phyloP scores from a whole-genome alignment of 1,284 basidiomycete genomes.

The Pseudozyma hubeiensis region DNA sequence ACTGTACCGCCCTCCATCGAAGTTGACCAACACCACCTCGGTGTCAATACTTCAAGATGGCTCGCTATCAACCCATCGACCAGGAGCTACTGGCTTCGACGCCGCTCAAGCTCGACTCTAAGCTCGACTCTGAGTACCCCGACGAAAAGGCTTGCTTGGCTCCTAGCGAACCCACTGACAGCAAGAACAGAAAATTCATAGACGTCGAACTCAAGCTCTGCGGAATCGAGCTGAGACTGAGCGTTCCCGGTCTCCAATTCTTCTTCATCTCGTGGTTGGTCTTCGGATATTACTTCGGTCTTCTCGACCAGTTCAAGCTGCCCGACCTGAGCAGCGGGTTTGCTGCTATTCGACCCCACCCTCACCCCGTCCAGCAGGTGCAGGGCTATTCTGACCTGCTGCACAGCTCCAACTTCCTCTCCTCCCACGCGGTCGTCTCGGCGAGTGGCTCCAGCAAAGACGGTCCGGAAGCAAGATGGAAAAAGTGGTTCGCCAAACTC shows the following conservation, averaged over 20 bases:
- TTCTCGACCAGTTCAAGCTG: neutral
- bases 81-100: constrained; percentile 14
- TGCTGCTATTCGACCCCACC: constrained; percentile 3
- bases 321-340: neutral
- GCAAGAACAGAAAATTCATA: neutral
- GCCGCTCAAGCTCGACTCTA: constrained; percentile 18
- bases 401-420: constrained; percentile 7
- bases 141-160: constrained; percentile 3
- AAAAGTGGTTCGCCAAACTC: constrained; percentile 34
- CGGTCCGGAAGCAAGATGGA: constrained; percentile 25
- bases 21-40: neutral
- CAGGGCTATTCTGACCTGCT: constrained; percentile 25
- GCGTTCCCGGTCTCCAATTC: constrained; percentile 3
- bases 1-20: neutral
- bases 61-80: constrained; percentile 4
- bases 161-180: neutral
- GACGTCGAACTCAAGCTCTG: neutral
- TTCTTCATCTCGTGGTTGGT: neutral
- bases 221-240: neutral
- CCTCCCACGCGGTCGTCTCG: neutral
- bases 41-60: constrained; percentile 5
- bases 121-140: constrained; percentile 6
- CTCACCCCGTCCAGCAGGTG: constrained; percentile 3
- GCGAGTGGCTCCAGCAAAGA: neutral
- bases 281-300: neutral